Conservation (phyloP, 345 rosid species). For the Carallia brachiata region DNA sequence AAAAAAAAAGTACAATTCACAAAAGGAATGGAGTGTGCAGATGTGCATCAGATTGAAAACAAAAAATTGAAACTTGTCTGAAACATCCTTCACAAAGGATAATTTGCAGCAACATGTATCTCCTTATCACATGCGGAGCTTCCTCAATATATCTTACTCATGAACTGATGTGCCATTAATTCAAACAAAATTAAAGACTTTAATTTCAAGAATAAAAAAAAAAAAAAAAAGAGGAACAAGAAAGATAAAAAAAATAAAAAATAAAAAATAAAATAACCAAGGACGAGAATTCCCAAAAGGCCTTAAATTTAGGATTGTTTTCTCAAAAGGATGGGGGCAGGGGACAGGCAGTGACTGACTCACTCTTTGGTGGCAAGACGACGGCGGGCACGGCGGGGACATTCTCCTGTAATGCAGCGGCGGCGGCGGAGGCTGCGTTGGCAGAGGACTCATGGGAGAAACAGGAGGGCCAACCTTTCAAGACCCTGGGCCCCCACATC, state of each 20-base stretch:
- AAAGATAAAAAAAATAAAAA: no score
- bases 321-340: no score
- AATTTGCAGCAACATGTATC: slow-evolving; percentile 4
- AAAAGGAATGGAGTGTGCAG: no score
- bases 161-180: not conserved
- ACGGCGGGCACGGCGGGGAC: slow-evolving; percentile 42
- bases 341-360: slow-evolving; percentile 25
- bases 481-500: slow-evolving; percentile 80
- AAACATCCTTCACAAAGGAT: not conserved
- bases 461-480: slow-evolving; percentile 93
- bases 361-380: slow-evolving; percentile 79
- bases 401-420: slow-evolving; percentile 36
- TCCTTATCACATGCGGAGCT: not conserved
- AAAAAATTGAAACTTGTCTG: no score
- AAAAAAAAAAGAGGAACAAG: no score
- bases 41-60: no score
- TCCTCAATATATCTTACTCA: no score
- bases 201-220: no score
- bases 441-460: slow-evolving; percentile 37
- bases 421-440: slow-evolving; percentile 7
- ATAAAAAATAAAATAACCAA: no score
- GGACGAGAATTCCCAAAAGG: no score
- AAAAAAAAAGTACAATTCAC: no score
- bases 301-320: no score
- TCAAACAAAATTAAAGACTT: not conserved